These are phyloP conservation scores for Hsuehochloa calcarea DNA, from an alignment of 176 grass and related monocot genomes.

Conservation along the genomic window DNA sequence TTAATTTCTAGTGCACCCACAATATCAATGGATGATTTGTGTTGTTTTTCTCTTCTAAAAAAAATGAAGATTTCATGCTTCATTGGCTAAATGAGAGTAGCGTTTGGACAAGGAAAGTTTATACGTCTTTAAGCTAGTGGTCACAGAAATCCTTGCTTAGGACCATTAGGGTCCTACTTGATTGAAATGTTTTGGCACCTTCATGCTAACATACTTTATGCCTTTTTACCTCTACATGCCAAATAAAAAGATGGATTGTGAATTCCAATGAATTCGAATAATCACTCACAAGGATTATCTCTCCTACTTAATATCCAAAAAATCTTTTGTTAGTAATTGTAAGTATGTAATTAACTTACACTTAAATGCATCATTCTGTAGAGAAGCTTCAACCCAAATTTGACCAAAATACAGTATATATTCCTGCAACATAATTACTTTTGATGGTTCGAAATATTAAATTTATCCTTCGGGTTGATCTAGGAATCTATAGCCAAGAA, in stretches of 20 bases:
- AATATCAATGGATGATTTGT: neutral
- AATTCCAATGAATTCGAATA: neutral
- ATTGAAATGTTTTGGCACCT: constrained; percentile 31
- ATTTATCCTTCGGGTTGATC: neutral
- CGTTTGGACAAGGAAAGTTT: constrained; percentile 2
- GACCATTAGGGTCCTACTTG: constrained; percentile 18
- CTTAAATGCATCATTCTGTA: neutral
- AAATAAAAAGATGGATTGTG: neutral
- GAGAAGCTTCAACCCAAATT: neutral
- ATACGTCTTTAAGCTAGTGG: neutral
- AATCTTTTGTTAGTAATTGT: neutral
- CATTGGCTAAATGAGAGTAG: neutral
- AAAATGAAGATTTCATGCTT: neutral
- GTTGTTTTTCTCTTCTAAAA: neutral
- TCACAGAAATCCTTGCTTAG: neutral
- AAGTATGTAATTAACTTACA: neutral
- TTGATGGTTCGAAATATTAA: neutral
- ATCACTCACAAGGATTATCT: neutral
- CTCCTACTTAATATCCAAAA: neutral
- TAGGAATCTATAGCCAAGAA: neutral
- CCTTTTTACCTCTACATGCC: neutral
- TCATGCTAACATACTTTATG: neutral
- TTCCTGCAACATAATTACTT: neutral
- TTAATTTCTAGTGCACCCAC: neutral
- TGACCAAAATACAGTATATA: neutral